Evolutionary conservation across 169 alveolate species (phyloP), one percentile per base, ranked within the genome.

Genomic region (Cryptosporidium sp.): DNA sequence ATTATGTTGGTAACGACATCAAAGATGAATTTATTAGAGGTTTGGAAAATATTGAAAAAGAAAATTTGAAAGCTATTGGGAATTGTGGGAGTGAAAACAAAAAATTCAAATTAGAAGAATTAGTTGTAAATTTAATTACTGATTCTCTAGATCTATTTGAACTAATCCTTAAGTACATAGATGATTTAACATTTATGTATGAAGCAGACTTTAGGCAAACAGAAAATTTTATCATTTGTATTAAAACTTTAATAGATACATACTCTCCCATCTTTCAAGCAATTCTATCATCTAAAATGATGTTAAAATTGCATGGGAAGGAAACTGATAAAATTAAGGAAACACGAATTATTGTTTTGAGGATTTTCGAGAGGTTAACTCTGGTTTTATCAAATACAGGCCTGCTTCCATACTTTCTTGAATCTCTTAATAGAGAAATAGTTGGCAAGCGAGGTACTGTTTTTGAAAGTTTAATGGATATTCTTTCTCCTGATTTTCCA

Each of bases 401-500:
- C 2, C 37, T 73, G 3, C 21, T 55, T 35, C 43, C 62, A 16
- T 2, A 23, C 23, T 41, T 73, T 33, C 59, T 73, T 26, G 33
- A 23, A 4, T 14, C 51, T 4, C 51, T 73, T 21, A 35, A 73
- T 9, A 73, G 33, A 6, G 70, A 73, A 21, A 29, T 41, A 55
- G 52, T 73, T 23, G 12, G 51, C 1, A 23, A 52, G 10, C 70
- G 35, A 23, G 74, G 69, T 14, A 43, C 80, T 43, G 26, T 80
- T 23, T 61, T 80, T 41, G 89, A 80, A 33, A 80, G 80, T 41
- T n/a, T 80, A 18, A 80, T 80, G 89, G 89, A 80, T n/a, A 62
- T 80, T n/a, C n/a, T 80, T 26, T 80, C 89, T 39, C 89, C 89
- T 5, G 89, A 80, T 26, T 80, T 80, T 62, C 80, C 89, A 3